Conservation (phyloP, 108 stramenopile species). For the Nannochloropsis granulata region DNA sequence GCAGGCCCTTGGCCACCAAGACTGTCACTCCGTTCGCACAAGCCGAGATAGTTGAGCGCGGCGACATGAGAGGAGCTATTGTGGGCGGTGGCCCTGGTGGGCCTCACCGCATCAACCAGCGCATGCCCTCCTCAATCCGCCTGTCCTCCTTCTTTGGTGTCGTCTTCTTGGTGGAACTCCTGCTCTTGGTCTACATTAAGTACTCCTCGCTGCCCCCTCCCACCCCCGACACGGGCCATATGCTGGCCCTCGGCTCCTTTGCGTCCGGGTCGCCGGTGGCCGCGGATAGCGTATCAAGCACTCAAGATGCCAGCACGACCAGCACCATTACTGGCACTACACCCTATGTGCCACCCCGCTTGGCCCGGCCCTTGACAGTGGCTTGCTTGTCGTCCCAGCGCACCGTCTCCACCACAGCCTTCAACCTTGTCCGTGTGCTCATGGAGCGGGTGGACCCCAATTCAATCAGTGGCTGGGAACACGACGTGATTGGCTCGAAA, state of each 20-base stretch:
- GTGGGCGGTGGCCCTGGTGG: neutral
- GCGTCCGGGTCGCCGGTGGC: neutral
- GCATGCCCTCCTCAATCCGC: neutral
- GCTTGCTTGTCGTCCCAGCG: neutral
- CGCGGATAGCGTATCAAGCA: neutral
- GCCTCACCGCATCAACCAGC: neutral
- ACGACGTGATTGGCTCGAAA: neutral
- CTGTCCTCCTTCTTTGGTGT: neutral
- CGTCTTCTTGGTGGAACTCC: neutral
- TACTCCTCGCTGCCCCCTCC: neutral
- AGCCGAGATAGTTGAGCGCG: too few relatives aligned
- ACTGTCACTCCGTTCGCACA: too few relatives aligned
- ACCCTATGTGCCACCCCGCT: neutral
- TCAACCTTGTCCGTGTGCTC: neutral
- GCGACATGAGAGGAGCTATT: neutral
- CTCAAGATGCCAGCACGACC: neutral
- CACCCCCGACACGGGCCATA: neutral
- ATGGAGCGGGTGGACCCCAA: neutral
- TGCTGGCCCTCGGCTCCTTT: neutral
- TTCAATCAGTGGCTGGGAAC: neutral
- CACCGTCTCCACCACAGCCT: neutral
- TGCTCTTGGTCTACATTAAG: neutral
- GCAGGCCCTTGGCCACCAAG: too few relatives aligned
- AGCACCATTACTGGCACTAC: neutral
- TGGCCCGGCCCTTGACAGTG: neutral